Percentiles rank a stretch among this genome's conserved stretches.
These are phyloP conservation scores for Curvularia sp. DNA, from an alignment of 2,329 filamentous ascomycete genomes.

Conservation along the genomic window DNA sequence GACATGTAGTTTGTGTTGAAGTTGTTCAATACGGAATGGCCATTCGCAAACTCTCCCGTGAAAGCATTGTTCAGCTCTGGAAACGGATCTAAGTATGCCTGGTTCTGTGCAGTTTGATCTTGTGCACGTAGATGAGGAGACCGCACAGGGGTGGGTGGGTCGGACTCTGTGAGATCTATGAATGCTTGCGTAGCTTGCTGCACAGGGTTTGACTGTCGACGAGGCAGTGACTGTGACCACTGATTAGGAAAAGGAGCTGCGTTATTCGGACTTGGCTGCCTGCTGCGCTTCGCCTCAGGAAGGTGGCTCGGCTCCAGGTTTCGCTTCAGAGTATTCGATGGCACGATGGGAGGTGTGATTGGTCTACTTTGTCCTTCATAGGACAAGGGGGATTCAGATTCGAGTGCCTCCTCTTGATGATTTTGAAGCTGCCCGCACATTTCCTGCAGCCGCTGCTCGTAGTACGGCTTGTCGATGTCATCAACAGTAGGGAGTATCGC, in stretches of 20 bases:
- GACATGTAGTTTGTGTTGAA: constrained; percentile 38
- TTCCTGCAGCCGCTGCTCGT: constrained; percentile 8
- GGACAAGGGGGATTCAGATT: not conserved
- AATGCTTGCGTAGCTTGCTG: constrained; percentile 1
- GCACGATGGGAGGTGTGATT: constrained; percentile 6
- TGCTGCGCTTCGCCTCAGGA: constrained; percentile 38
- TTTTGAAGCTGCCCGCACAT: constrained; percentile 1
- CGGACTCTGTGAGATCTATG: constrained; percentile 36
- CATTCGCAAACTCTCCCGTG: constrained; percentile 5
- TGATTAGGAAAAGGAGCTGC: constrained; percentile 28
- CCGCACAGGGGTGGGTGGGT: constrained; percentile 22
- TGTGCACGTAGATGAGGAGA: not conserved
- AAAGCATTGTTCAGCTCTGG: constrained; percentile 13
- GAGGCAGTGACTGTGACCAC: constrained; percentile 14
- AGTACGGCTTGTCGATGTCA: constrained; percentile 7
- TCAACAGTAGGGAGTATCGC: constrained; percentile 8
- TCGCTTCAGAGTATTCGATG: constrained; percentile 34
- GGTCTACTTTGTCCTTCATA: not conserved
- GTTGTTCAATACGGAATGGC: constrained; percentile 15
- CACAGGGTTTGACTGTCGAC: constrained; percentile 5
- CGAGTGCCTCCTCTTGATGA: not conserved
- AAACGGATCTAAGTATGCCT: constrained; percentile 14
- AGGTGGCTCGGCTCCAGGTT: constrained; percentile 26
- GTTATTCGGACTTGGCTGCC: constrained; percentile 30
- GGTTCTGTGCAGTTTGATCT: not conserved